These are phyloP conservation scores for Botryotinia globosa DNA, from an alignment of 2,329 filamentous ascomycete genomes.

Conservation along the genomic window DNA sequence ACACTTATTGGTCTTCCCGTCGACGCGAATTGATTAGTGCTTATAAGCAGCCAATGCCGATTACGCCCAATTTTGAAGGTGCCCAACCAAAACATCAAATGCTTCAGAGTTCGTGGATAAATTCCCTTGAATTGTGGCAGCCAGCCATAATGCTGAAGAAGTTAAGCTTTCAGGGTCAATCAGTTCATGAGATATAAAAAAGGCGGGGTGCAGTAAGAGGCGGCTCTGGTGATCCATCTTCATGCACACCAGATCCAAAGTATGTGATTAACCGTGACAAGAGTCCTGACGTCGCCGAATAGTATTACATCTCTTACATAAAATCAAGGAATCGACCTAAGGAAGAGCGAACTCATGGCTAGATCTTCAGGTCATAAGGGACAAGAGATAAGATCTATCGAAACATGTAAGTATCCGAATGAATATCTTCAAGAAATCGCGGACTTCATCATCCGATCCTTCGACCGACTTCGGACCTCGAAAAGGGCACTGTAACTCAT, in stretches of 20 bases:
- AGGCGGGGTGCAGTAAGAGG: conserved; percentile 11
- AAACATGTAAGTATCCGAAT: conserved; percentile 6
- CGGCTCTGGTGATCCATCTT: conserved; percentile 10
- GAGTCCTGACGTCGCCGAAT: conserved; percentile 2
- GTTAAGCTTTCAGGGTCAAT: conserved; percentile 12
- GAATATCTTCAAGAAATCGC: conserved; percentile 2
- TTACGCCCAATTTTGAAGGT: neutral
- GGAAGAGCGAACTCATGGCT: neutral
- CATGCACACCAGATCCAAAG: conserved; percentile 15
- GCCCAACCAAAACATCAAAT: neutral
- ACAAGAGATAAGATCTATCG: conserved; percentile 5
- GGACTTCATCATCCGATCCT: neutral
- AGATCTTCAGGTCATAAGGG: conserved; percentile 9
- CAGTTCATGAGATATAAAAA: neutral
- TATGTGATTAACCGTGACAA: neutral
- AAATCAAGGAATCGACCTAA: neutral
- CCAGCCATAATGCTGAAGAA: neutral
- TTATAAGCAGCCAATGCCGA: neutral
- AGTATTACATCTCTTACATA: conserved; percentile 14
- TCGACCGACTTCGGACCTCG: conserved; percentile 16
- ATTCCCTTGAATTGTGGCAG: neutral
- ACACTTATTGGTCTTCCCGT: neutral
- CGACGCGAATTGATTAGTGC: neutral
- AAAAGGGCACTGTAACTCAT: neutral
- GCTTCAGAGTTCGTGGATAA: neutral